Evolutionary conservation across 2,329 filamentous ascomycete genomes (phyloP).

Genomic region (Colletotrichum sp.): DNA sequence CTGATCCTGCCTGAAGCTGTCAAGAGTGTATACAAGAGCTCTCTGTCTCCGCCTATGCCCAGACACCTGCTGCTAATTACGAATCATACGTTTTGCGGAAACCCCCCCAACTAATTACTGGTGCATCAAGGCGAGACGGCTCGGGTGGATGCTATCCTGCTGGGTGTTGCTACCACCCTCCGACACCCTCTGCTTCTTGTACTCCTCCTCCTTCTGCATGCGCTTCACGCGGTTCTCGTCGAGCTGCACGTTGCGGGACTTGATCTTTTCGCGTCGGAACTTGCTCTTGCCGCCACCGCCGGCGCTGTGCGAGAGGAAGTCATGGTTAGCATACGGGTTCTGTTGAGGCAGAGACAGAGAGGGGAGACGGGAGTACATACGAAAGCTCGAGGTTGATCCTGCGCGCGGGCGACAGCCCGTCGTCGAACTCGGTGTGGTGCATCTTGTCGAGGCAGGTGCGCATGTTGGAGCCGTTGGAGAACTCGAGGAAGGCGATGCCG

Average conservation of each 20-base stretch:
- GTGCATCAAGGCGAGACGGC: conserved; percentile 43
- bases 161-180: conserved; percentile 27
- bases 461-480: conserved; percentile 85
- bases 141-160: conserved; percentile 54
- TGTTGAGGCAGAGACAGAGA: background rate
- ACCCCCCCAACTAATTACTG: background rate
- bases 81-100: background rate
- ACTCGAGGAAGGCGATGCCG: conserved; percentile 89
- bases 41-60: background rate
- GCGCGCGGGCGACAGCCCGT: conserved; percentile 60
- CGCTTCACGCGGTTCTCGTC: conserved; percentile 65
- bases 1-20: background rate
- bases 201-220: conserved; percentile 47
- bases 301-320: conserved; percentile 55
- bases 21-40: background rate
- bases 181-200: conserved; percentile 38
- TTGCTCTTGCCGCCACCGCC: conserved; percentile 84
- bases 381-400: conserved; percentile 94
- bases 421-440: conserved; percentile 80
- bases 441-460: conserved; percentile 90
- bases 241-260: conserved; percentile 84
- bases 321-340: background rate
- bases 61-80: background rate
- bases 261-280: conserved; percentile 76
- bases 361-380: conserved; percentile 48